Conservation (phyloP, 75 land plant genomes). For the Cryptomeria japonica region DNA sequence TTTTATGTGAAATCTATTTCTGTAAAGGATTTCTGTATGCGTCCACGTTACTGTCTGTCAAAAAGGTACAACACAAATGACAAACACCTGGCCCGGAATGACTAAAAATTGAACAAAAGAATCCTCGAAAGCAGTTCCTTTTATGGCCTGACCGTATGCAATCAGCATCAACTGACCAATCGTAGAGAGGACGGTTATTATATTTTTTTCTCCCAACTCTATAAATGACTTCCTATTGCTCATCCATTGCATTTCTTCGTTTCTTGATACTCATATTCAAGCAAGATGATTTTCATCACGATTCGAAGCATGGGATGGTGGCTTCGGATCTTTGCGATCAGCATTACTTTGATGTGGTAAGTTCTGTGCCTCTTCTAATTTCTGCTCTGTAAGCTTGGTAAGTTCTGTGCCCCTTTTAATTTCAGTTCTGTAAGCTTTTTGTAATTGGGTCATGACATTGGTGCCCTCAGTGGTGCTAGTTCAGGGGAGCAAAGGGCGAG, state of each 20-base stretch:
- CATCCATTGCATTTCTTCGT: neutral
- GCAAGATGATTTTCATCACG: neutral
- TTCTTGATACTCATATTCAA: neutral
- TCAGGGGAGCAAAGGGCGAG: slow-evolving; percentile 18
- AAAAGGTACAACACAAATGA: too few relatives aligned
- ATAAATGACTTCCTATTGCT: neutral
- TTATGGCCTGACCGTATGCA: too few relatives aligned
- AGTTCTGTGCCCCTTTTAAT: neutral
- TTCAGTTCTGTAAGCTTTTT: neutral
- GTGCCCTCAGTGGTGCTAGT: neutral
- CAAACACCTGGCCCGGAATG: too few relatives aligned
- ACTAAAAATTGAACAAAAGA: neutral
- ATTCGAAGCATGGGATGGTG: neutral
- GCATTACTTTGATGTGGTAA: neutral
- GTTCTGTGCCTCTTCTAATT: neutral
- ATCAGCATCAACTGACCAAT: too few relatives aligned
- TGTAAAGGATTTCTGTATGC: too few relatives aligned
- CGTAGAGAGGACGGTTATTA: too few relatives aligned
- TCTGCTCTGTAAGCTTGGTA: neutral
- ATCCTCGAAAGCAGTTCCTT: neutral
- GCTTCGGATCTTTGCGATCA: neutral
- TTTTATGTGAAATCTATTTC: too few relatives aligned
- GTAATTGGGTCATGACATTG: neutral
- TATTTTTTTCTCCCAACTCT: neutral
- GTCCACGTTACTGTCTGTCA: too few relatives aligned